Percentiles rank a stretch among this genome's conserved stretches.
Conservation (phyloP, 352 stramenopile genomes). For the Pythium aphanidermatum region DNA sequence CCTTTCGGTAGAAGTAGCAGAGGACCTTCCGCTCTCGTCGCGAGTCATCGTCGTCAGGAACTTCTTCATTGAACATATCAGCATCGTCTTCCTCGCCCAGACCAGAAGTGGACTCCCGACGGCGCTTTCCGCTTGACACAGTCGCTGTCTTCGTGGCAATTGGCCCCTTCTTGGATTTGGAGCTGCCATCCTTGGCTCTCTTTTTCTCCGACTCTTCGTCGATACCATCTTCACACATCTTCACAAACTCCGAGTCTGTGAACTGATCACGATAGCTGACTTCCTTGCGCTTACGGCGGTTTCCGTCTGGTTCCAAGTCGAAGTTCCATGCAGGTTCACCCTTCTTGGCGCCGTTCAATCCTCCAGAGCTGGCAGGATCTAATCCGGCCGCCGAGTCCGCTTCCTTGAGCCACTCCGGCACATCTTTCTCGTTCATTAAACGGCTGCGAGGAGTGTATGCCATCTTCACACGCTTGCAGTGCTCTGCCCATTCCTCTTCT, state of each 20-base stretch:
- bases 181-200: slow-evolving; percentile 28
- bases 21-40: slow-evolving; percentile 56
- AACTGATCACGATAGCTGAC: slow-evolving; percentile 85
- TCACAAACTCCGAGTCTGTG: slow-evolving; percentile 83
- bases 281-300: slow-evolving; percentile 72
- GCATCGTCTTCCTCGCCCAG: slow-evolving; percentile 19
- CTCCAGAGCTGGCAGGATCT: background rate
- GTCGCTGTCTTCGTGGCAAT: slow-evolving; percentile 9
- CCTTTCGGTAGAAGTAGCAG: slow-evolving; percentile 79
- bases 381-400: slow-evolving; percentile 28
- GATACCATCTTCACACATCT: slow-evolving; percentile 83
- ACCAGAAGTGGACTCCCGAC: slow-evolving; percentile 10
- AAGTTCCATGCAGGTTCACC: slow-evolving; percentile 61
- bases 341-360: slow-evolving; percentile 36
- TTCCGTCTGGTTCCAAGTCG: slow-evolving; percentile 36
- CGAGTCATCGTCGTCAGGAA: slow-evolving; percentile 29
- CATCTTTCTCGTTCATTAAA: slow-evolving; percentile 70
- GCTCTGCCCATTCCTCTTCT: slow-evolving; percentile 54
- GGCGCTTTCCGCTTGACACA: slow-evolving; percentile 9
- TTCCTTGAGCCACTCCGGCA: slow-evolving; percentile 67
- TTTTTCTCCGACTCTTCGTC: slow-evolving; percentile 32
- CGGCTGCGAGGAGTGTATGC: slow-evolving; percentile 37
- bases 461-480: slow-evolving; percentile 56
- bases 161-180: slow-evolving; percentile 7
- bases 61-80: slow-evolving; percentile 28